Evolutionary conservation across 345 rosid species (phyloP), one percentile per base, ranked within the genome.

Genomic region (Moricandia moricandioides): DNA sequence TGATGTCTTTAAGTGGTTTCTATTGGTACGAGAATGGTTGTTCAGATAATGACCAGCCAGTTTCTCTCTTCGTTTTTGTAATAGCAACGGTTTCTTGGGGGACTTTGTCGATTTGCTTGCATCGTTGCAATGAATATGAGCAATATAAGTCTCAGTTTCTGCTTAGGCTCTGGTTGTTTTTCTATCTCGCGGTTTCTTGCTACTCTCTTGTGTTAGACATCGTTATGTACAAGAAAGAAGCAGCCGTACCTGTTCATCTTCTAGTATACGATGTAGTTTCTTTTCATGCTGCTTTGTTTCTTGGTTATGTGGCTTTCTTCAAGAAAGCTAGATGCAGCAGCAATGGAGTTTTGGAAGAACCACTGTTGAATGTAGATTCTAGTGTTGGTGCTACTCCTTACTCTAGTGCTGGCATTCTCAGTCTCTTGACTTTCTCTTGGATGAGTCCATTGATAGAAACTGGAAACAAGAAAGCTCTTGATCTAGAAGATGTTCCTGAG

Each of bases 161-260:
- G 8, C 80, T 93, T 78, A 86, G 92, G 75, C 37, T 88, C 34
- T 93, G 96, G 97, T 84, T 89, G 87, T 86, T 70, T 8, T 84
- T 89, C 71, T 88, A 84, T 77, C 74, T 84, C 7, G 74, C 71
- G 60, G 75, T 88, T 74, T 87, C 92, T 52, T 83, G 85, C 71
- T 93, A 81, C 80, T 82, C 84, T 70, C 84, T 91, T 64, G 83
- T 84, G 58, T 69, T 89, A 60, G 96, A 87, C 62, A 7, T 84
- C 74, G 73, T 87, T 78, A 37, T 81, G 49, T 79, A 75, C 72
- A 67, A 75, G 62, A 80, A 63, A 64, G 84, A 78, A 6, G 34
- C 26, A 7, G 18, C 80, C 2, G 62, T 83, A n/a, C 77, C 57
- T 39, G 56, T 79, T 73, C 81, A 67, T 59, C 64, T 67, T 76